Percentiles rank a stretch among this genome's conserved stretches.
Evolutionary conservation across 768 basidiomycete species (phyloP).

Genomic region (Piloderma croceum): DNA sequence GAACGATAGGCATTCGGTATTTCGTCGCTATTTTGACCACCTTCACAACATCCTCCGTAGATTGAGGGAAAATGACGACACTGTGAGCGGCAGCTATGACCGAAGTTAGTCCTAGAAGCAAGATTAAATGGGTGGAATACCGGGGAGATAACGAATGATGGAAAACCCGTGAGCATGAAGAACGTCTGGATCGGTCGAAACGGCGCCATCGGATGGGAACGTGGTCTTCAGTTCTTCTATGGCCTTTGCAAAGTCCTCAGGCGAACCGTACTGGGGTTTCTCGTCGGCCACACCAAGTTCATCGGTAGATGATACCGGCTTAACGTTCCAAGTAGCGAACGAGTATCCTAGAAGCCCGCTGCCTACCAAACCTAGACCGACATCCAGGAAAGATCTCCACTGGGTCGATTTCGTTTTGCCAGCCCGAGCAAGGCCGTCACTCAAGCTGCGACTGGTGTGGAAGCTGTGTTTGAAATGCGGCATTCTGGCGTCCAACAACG

Average conservation of each 20-base stretch:
- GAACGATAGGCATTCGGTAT: slow-evolving; percentile 69
- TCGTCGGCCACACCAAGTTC: too few species aligned
- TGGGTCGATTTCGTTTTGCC: too few species aligned
- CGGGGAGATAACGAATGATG: slow-evolving; percentile 62
- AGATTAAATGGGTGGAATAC: slow-evolving; percentile 29
- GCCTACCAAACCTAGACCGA: too few species aligned
- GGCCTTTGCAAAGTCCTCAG: slow-evolving; percentile 41
- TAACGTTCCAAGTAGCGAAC: too few species aligned
- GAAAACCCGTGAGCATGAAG: slow-evolving; percentile 60
- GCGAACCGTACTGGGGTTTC: slow-evolving; percentile 37
- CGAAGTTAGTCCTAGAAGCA: not conserved
- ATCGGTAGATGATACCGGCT: too few species aligned
- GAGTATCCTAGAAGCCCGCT: too few species aligned
- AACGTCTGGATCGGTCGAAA: slow-evolving; percentile 46
- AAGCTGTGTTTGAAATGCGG: too few species aligned
- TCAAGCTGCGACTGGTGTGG: too few species aligned
- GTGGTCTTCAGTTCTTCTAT: slow-evolving; percentile 45
- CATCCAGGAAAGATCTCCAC: too few species aligned
- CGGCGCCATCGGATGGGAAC: slow-evolving; percentile 41
- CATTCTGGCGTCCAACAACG: too few species aligned
- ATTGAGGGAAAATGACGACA: slow-evolving; percentile 51
- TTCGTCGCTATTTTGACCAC: slow-evolving; percentile 72
- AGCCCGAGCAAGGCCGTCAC: too few species aligned
- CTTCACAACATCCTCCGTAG: slow-evolving; percentile 78
- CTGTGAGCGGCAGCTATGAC: slow-evolving; percentile 14